These are phyloP conservation scores for Somion occarium DNA, from an alignment of 1,284 basidiomycete genomes.

Conservation along the genomic window DNA sequence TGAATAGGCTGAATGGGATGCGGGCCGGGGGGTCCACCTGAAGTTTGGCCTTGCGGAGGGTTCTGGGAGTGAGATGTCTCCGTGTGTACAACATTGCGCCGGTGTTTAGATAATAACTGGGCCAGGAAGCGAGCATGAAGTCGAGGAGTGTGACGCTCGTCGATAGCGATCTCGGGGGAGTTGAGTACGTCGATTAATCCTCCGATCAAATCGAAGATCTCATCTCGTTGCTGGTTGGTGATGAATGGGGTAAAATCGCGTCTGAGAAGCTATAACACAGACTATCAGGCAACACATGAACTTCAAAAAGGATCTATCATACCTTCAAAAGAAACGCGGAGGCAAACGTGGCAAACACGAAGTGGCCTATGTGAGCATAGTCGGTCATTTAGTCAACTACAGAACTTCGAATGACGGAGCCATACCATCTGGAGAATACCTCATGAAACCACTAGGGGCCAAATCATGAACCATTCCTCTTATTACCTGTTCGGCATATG, in stretches of 20 bases:
- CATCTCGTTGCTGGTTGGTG: constrained; percentile 54
- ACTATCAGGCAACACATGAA: not conserved
- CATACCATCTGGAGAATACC: constrained; percentile 76
- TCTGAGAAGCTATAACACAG: constrained; percentile 50
- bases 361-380: constrained; percentile 44
- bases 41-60: constrained; percentile 27
- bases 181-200: constrained; percentile 68
- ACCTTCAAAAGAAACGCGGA: constrained; percentile 82
- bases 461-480: constrained; percentile 59
- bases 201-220: constrained; percentile 68
- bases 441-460: constrained; percentile 73
- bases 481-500: constrained; percentile 66
- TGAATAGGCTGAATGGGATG: constrained; percentile 6
- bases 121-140: constrained; percentile 78
- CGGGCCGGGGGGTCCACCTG: constrained; percentile 15
- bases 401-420: not conserved
- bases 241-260: constrained; percentile 66
- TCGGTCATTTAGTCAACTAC: not conserved
- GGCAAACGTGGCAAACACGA: constrained; percentile 81
- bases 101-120: constrained; percentile 60
- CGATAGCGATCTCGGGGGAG: constrained; percentile 73
- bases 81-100: constrained; percentile 51
- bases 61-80: constrained; percentile 44
- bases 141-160: constrained; percentile 77
- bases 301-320: constrained; percentile 7